Evolutionary conservation across 805 yeast genomes (phyloP), one percentile per base, ranked within the genome.

Genomic region (baker's yeast (Saccharomyces cerevisiae)): DNA sequence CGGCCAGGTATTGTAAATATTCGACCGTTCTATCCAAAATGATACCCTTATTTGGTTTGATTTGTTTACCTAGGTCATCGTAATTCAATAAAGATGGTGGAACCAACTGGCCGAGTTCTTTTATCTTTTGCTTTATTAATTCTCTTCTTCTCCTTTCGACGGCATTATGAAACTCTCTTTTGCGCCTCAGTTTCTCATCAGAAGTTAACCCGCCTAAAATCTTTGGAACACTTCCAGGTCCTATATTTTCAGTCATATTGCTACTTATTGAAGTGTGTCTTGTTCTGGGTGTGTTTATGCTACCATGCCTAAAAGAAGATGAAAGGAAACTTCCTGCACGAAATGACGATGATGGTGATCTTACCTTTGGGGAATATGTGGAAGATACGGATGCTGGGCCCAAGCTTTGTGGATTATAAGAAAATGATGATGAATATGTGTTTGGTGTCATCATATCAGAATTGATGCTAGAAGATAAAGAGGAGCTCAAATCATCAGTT

Each of bases 131-230:
- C 67, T 91, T 90, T 64, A 91, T 91, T 61, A 89, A 76, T 68
- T 92, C 98, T 58, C 98, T 78, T 65, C 98, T 79, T 61, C 96
- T 78, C 62, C 97, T 79, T 70, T 91, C 98, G 4, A 91, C 97
- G 1, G 96, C 96, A 66, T 91, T 91, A 69, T 91, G 98, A 57
- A 89, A 84, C 66, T 90, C 96, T 56, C 96, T 74, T 58, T 96
- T 78, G 58, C 96, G 78, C 57, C 82, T 80, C 52, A 87, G 68
- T 64, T 86, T 87, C 55, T 85, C 89, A 52, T 86, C 95, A 63
- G 61, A 58, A 14, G 70, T 56, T 48, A 63, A 47, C 51, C 56
- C 57, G 11, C 61, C 51, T 41, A 59, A 21, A 27, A 50, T 22
- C 50, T 61, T 60, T 6, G 64, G 62, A 13, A 61, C 65, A 54